A percentile compares a stretch with the other conserved stretches of the same genome.
Conservation (phyloP, 257 asterid genomes). For the Prunella vulgaris region DNA sequence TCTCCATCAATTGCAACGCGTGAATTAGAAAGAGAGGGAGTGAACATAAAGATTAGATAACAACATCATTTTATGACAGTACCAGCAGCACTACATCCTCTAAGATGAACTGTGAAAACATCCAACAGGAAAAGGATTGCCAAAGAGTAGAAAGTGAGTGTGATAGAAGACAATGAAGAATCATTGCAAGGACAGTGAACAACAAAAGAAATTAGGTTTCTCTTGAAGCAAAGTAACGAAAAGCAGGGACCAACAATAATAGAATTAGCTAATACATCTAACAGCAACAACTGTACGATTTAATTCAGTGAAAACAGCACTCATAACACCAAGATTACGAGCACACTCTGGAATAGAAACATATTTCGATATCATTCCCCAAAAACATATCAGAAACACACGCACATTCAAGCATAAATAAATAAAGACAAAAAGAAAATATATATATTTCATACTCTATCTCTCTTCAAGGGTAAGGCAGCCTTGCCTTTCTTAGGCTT, state of each 20-base stretch:
- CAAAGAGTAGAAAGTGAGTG: neutral
- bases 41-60: neutral
- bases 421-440: neutral
- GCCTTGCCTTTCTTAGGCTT: conserved; percentile 95
- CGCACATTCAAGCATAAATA: neutral
- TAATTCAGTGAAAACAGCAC: neutral
- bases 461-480: conserved; percentile 78
- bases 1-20: neutral
- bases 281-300: neutral
- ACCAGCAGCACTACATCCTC: neutral
- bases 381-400: neutral
- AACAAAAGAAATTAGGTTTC: neutral
- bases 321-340: neutral
- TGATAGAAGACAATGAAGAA: neutral
- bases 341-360: neutral
- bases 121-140: neutral
- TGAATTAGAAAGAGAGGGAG: neutral
- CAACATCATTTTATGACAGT: neutral
- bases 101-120: neutral
- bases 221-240: neutral
- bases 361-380: neutral
- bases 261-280: conserved; percentile 3
- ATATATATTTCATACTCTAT: conserved; percentile 58
- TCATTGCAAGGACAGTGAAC: neutral
- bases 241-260: neutral